Base-by-base conservation (phyloP, 768 basidiomycete genomes). In the Rhodotorula kratochvilovae region DNA sequence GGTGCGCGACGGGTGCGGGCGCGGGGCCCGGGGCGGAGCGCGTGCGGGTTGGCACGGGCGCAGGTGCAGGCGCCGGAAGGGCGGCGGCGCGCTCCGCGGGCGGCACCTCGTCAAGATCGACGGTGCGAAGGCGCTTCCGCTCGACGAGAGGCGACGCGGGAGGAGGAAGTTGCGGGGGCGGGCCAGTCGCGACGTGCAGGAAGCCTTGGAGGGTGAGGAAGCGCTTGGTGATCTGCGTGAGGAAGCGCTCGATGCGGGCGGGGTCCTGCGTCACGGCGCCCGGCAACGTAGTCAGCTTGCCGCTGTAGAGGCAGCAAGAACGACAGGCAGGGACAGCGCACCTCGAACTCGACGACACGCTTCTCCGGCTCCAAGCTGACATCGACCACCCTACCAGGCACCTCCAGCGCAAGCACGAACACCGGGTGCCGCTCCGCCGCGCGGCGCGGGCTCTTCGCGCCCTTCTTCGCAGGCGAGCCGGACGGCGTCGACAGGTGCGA, bases 281-380 rank as follows among this genome's bases (percentile, higher is more conserved):
- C 0, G 17, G 15, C 11, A 53, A 17, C 17, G 33, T 19, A 16
- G 16, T 48, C 53, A 29, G n/a, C 16, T n/a, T 29, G 12, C 6
- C 25, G 27, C 4, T 11, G 33, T 33, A 17, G 35, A 43, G 6
- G 39, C 5, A 21, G 19, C 21, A 10, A 11, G 2, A 27, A 8
- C 7, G 29, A 7, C 15, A 6, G 27, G 4, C 1, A 53, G 25
- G 6, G 27, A 35, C 5, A 7, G 31, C 82, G 74, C 78, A 91
- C 93, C 80, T 86, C 84, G 57, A 94, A 82, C 66, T 88, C 85
- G 43, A 93, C 83, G 11, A 82, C 77, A 8, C 82, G 81, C 81
- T 93, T 94, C 27, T 85, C 82, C n/a, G 92, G 91, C 73, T 90
- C 91, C 39, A 92, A 77, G 69, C 86, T 86, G 66, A 89, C 88